Evolutionary conservation across 225 moss, liverwort and hornwort species (phyloP).

Genomic region (Anthoceros angustus): DNA sequence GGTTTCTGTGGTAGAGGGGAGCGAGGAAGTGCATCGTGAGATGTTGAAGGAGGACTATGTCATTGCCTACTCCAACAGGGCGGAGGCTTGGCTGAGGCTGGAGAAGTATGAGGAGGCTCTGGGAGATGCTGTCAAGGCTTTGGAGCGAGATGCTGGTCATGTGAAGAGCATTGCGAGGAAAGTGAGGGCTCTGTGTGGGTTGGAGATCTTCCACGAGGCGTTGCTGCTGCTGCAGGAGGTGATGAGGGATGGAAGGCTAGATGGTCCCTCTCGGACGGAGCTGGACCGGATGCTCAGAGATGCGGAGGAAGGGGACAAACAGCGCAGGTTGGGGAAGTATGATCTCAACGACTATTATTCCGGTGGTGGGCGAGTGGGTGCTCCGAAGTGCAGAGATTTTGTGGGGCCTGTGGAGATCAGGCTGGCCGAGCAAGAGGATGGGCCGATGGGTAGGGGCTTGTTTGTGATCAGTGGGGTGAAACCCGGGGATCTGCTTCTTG

Average conservation of each 20-base stretch:
- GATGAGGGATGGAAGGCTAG: neutral
- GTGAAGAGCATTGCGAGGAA: constrained; percentile 19
- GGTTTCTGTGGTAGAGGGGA: constrained; percentile 8
- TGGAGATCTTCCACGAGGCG: constrained; percentile 14
- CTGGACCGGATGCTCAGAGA: constrained; percentile 9
- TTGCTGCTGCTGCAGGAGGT: constrained; percentile 11
- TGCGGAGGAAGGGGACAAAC: constrained; percentile 10
- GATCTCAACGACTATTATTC: constrained; percentile 17
- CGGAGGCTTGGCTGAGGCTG: constrained; percentile 21
- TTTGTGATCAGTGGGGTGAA: constrained; percentile 51
- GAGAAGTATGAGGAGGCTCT: constrained; percentile 13
- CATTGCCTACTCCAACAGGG: constrained; percentile 26
- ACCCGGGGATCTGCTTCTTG: constrained; percentile 61
- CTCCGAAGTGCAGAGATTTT: constrained; percentile 59
- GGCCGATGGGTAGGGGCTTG: constrained; percentile 41
- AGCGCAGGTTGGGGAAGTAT: constrained; percentile 18
- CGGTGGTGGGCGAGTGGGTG: constrained; percentile 29
- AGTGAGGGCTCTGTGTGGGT: constrained; percentile 15
- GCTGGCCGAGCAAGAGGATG: constrained; percentile 13
- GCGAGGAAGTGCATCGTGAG: neutral
- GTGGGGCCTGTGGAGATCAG: constrained; percentile 60
- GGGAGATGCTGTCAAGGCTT: constrained; percentile 16
- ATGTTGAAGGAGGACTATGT: constrained; percentile 10
- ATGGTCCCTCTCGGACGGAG: constrained; percentile 3
- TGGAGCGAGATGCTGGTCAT: constrained; percentile 16